Percentiles rank a stretch among this genome's conserved stretches.
phyloP scores from a whole-genome alignment of 371 early-diverging fungal genomes.

The Sporodiniella umbellata region DNA sequence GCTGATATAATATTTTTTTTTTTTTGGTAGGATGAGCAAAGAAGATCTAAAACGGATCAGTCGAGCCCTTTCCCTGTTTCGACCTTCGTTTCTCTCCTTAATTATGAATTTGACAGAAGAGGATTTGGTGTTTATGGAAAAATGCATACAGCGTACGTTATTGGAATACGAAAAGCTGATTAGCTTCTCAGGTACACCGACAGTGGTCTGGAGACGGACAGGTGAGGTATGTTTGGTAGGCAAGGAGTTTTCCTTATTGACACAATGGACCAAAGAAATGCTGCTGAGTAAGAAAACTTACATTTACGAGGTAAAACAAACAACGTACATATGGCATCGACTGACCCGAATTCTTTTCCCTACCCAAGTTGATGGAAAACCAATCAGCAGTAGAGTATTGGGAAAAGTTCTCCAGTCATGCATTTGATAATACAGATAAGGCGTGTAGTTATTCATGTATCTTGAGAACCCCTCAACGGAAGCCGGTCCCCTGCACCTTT shows the following conservation, averaged over 20 bases:
- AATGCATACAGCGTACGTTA: slow-evolving; percentile 87
- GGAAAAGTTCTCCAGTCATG: slow-evolving; percentile 86
- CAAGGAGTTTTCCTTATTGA: slow-evolving; percentile 88
- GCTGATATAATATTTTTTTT: no score
- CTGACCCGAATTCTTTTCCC: no score
- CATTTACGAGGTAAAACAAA: slow-evolving; percentile 48
- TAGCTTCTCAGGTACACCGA: slow-evolving; percentile 89
- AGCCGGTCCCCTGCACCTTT: slow-evolving; percentile 81
- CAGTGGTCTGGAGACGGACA: slow-evolving; percentile 91
- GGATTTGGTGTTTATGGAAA: slow-evolving; percentile 91
- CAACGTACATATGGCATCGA: not conserved
- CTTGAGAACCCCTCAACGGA: slow-evolving; percentile 63
- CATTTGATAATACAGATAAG: slow-evolving; percentile 86
- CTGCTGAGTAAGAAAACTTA: slow-evolving; percentile 74
- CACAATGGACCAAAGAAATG: slow-evolving; percentile 82
- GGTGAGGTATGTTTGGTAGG: slow-evolving; percentile 92
- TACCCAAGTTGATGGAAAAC: slow-evolving; percentile 92
- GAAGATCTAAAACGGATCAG: slow-evolving; percentile 86
- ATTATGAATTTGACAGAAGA: slow-evolving; percentile 90
- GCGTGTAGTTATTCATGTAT: slow-evolving; percentile 73
- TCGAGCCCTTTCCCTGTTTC: slow-evolving; percentile 79
- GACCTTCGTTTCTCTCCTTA: slow-evolving; percentile 89
- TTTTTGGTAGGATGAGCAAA: slow-evolving; percentile 67
- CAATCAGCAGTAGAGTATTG: slow-evolving; percentile 90
- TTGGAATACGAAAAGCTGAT: slow-evolving; percentile 61